Evolutionary conservation across 106 monocot genomes (phyloP).

Genomic region (Dendrobium officinale): DNA sequence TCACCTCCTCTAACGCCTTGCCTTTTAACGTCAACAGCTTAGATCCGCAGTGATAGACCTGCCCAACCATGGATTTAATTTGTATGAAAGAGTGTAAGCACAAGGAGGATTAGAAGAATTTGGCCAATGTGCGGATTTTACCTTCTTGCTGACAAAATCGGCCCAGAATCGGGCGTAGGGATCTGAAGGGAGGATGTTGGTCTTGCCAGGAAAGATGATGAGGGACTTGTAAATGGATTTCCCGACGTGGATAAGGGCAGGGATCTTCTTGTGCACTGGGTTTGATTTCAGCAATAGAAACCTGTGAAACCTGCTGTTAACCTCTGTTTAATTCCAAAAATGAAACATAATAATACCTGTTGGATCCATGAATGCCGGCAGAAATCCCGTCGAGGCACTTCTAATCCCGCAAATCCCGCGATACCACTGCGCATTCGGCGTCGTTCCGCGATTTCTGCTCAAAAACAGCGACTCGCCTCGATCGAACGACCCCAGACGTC

Average conservation of each 20-base stretch:
- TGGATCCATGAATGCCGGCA: too few species aligned
- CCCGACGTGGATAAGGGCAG: conserved; percentile 41
- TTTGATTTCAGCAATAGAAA: conserved; percentile 24
- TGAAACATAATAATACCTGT: too few species aligned
- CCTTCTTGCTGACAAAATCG: conserved; percentile 27
- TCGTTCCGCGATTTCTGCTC: too few species aligned
- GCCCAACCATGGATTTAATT: neutral
- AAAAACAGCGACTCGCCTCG: too few species aligned
- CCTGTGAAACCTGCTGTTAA: too few species aligned
- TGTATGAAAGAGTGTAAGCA: too few species aligned
- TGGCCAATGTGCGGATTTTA: neutral
- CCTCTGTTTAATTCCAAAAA: too few species aligned
- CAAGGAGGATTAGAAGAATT: too few species aligned
- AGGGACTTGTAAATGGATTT: conserved; percentile 37
- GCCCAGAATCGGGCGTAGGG: conserved; percentile 26
- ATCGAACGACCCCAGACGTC: too few species aligned
- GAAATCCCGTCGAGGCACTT: too few species aligned
- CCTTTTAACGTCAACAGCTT: conserved; percentile 49
- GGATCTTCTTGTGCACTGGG: conserved; percentile 37
- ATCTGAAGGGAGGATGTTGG: conserved; percentile 18
- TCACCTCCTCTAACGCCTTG: conserved; percentile 33
- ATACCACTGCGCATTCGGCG: too few species aligned
- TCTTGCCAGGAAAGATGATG: conserved; percentile 15
- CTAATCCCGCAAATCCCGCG: too few species aligned
- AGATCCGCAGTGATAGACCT: conserved; percentile 26